Evolutionary conservation across 2,329 filamentous ascomycete species (phyloP).

Genomic region (Exophiala phaeomuriformis): DNA sequence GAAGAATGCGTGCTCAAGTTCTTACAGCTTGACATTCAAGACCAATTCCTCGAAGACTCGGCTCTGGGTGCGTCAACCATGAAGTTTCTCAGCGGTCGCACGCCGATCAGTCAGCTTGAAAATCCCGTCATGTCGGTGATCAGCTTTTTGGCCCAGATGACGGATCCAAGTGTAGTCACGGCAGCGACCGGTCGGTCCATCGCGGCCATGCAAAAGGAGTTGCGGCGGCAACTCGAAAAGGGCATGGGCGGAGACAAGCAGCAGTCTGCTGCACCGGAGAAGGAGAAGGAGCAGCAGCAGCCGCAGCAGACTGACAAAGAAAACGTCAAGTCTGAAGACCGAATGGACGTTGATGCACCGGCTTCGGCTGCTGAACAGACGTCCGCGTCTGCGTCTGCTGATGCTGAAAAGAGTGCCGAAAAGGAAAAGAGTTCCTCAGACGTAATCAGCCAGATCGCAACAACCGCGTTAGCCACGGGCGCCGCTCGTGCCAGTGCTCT

Average conservation of each 20-base stretch:
- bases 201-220: slow-evolving; percentile 71
- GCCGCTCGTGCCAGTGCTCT: slow-evolving; percentile 80
- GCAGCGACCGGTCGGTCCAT: slow-evolving; percentile 84
- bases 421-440: slow-evolving; percentile 58
- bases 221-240: slow-evolving; percentile 71
- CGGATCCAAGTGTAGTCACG: slow-evolving; percentile 82
- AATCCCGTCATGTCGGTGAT: slow-evolving; percentile 97
- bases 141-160: slow-evolving; percentile 83
- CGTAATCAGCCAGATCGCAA: slow-evolving; percentile 49
- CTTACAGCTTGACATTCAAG: slow-evolving; percentile 90
- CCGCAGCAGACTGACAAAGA: slow-evolving; percentile 37
- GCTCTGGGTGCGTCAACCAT: slow-evolving; percentile 52
- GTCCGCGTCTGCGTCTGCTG: background rate
- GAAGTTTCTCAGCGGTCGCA: slow-evolving; percentile 66
- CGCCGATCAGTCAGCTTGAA: slow-evolving; percentile 86
- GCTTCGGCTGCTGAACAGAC: slow-evolving; percentile 20
- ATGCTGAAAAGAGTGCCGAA: no score
- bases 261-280: slow-evolving; percentile 28
- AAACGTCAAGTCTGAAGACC: slow-evolving; percentile 36
- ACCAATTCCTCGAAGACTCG: slow-evolving; percentile 87
- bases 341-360: slow-evolving; percentile 55
- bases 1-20: slow-evolving; percentile 98
- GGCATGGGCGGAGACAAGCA: slow-evolving; percentile 44
- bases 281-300: slow-evolving; percentile 41
- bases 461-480: slow-evolving; percentile 75